A percentile compares a stretch with the other conserved stretches of the same genome.
Evolutionary conservation across 176 grass and related monocot species (phyloP).

Genomic region (Oryza coarctata): DNA sequence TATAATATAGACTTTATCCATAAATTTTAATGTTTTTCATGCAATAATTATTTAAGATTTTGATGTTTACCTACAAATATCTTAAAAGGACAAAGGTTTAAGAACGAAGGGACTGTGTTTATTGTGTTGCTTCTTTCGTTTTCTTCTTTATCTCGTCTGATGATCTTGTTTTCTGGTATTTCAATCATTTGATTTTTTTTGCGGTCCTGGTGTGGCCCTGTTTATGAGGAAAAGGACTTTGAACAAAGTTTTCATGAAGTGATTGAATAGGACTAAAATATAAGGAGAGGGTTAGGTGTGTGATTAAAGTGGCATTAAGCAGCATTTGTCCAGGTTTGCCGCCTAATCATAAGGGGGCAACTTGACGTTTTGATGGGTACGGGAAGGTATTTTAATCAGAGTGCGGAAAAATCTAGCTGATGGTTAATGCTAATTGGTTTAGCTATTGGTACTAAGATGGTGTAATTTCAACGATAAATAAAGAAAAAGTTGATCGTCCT

Average conservation of each 20-base stretch:
- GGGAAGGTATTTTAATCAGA: neutral
- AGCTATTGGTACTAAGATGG: neutral
- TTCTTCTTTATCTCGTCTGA: neutral
- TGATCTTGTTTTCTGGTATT: neutral
- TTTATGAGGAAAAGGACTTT: slow-evolving; percentile 25
- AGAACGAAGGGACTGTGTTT: neutral
- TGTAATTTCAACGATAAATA: neutral
- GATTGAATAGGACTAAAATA: slow-evolving; percentile 14
- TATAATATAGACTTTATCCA: no score
- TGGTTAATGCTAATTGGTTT: neutral
- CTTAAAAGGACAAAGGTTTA: neutral
- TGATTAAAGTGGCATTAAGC: slow-evolving; percentile 36
- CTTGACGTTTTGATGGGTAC: slow-evolving; percentile 24
- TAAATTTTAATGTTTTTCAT: no score
- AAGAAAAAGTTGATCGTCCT: neutral
- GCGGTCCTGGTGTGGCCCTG: neutral
- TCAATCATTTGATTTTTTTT: neutral
- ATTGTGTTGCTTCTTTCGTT: slow-evolving; percentile 14
- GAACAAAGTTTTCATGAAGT: neutral
- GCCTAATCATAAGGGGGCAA: slow-evolving; percentile 45
- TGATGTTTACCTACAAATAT: neutral
- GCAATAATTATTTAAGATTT: neutral
- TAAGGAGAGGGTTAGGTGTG: slow-evolving; percentile 31
- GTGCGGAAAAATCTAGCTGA: neutral
- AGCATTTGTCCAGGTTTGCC: slow-evolving; percentile 35